A percentile compares a stretch with the other conserved stretches of the same genome.
Conservation (phyloP, 768 basidiomycete genomes). For the Cystofilobasidium capitatum region DNA sequence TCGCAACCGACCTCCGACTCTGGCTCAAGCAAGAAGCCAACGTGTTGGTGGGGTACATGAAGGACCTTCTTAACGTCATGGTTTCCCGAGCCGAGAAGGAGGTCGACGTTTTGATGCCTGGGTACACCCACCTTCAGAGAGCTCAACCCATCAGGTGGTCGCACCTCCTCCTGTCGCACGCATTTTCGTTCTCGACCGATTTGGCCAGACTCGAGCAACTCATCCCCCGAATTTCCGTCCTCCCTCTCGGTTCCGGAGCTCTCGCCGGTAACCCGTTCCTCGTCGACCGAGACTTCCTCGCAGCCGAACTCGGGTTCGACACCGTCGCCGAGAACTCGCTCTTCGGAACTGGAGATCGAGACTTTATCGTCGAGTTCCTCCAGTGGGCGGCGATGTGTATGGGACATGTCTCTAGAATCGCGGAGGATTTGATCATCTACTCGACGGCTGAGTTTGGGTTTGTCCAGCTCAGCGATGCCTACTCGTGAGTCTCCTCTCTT, state of each 20-base stretch:
- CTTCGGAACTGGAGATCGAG: constrained; percentile 92
- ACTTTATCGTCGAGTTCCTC: constrained; percentile 93
- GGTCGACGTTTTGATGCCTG: constrained; percentile 79
- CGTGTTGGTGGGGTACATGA: constrained; percentile 57
- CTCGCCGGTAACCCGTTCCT: constrained; percentile 93
- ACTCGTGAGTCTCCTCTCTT: constrained; percentile 54
- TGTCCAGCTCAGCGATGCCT: constrained; percentile 89
- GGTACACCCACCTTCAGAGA: constrained; percentile 96
- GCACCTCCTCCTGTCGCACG: constrained; percentile 88
- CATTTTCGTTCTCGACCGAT: constrained; percentile 84
- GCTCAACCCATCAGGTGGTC: constrained; percentile 99
- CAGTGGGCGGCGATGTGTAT: constrained; percentile 91
- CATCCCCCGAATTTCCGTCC: constrained; percentile 78
- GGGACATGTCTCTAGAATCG: constrained; percentile 86
- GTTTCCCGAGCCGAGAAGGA: constrained; percentile 89
- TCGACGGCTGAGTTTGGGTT: constrained; percentile 97
- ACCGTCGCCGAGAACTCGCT: constrained; percentile 90
- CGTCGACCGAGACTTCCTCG: constrained; percentile 86
- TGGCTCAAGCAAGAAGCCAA: constrained; percentile 78
- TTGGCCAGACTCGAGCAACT: constrained; percentile 74
- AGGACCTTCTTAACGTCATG: constrained; percentile 74
- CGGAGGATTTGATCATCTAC: constrained; percentile 93
- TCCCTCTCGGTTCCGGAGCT: constrained; percentile 87
- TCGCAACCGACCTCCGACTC: constrained; percentile 93
- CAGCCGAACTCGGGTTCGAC: constrained; percentile 76